phyloP scores from a whole-genome alignment of 176 grass and related monocot species.

The Ananas comosus region DNA sequence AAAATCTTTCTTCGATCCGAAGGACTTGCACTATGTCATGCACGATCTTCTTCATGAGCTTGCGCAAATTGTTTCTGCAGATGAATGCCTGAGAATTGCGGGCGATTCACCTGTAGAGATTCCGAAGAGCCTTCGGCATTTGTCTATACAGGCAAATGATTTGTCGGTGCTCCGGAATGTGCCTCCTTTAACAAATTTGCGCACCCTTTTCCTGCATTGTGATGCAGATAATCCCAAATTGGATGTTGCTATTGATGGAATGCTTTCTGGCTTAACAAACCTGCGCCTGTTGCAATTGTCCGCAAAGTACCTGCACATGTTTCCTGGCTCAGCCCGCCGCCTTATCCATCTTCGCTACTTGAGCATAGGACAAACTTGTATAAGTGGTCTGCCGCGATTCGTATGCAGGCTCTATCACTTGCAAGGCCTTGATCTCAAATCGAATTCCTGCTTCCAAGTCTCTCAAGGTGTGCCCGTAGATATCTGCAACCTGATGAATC shows the following conservation, averaged over 20 bases:
- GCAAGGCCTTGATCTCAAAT: constrained; percentile 5
- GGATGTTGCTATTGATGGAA: not conserved
- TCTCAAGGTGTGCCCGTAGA: not conserved
- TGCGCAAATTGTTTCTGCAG: constrained; percentile 19
- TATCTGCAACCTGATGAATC: constrained; percentile 3
- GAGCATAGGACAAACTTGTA: not conserved
- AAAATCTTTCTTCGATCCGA: constrained; percentile 20
- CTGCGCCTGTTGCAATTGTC: constrained; percentile 22
- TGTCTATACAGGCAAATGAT: constrained; percentile 18
- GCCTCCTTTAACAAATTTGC: constrained; percentile 12
- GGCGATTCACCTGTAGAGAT: not conserved
- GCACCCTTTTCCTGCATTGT: constrained; percentile 18
- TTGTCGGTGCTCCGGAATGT: not conserved
- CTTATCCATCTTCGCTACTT: constrained; percentile 36
- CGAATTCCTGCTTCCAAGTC: not conserved
- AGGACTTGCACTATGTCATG: constrained; percentile 8
- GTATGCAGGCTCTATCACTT: constrained; percentile 27
- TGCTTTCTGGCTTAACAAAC: not conserved
- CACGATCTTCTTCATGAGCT: constrained; percentile 40
- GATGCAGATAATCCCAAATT: not conserved
- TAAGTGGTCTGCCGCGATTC: constrained; percentile 14
- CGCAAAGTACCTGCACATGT: not conserved
- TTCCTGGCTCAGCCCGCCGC: constrained; percentile 12
- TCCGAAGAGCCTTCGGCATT: constrained; percentile 14
- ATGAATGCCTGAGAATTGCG: constrained; percentile 31